Evolutionary conservation across 129 eudicot genomes (phyloP), one percentile per base, ranked within the genome.

Genomic region (Calendula officinalis): DNA sequence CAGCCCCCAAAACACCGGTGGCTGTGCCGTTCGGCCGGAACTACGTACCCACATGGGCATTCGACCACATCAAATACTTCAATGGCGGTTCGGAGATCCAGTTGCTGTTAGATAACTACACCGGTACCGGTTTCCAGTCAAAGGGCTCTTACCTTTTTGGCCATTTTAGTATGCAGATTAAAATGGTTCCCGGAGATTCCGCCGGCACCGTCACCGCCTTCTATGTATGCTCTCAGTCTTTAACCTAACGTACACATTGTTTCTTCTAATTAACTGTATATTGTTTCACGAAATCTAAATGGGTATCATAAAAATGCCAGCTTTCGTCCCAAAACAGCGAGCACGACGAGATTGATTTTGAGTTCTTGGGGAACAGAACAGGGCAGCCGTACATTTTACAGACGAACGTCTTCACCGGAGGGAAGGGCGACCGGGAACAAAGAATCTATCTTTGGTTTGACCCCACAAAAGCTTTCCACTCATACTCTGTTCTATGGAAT

Each of bases 61-160:
- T 91, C 49, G 97, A 91, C 68, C 97, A 91, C 45, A 87, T 91
- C 66, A 91, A 91, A 76, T 87, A 87, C 70, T 72, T 64, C 75
- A 87, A 87, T 67, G 95, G 97, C 2, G 97, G 95, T 48, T 64
- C 78, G 13, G 87, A 91, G 78, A 84, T 91, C 69, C 90, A 91
- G 77, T 79, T 91, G 55, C 11, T n/a, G 34, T 81, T 91, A 9
- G 97, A 91, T 71, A 91, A 87, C 5, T 72, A 78, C 72, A 87
- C 97, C 8, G 97, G 97, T 45, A 90, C 97, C 48, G 97, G 97
- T 6, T 90, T 90, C 60, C 97, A 90, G 46, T 90, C 97, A 1
- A 90, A 90, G 74, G 95, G 95, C 1, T 82, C 89, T 47, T 44
- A 44, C 49, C 3, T 44, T 10, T 44, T 6, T 44, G 49, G 49